Evolutionary conservation across 495 filamentous ascomycete species (phyloP).

Genomic region (Friedmanniomyces simplex): DNA sequence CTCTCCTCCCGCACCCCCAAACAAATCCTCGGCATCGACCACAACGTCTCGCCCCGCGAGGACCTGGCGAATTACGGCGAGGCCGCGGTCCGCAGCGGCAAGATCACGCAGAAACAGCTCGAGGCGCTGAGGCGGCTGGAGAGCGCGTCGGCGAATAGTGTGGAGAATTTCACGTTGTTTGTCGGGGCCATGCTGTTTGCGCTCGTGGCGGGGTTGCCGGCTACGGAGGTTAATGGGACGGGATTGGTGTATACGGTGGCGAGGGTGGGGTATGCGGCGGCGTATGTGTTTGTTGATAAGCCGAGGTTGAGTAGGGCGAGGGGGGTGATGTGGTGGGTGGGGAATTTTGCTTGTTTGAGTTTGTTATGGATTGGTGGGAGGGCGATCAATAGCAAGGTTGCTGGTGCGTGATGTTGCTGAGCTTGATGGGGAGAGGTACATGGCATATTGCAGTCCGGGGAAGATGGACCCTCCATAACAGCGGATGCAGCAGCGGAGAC

Average conservation of each 20-base stretch:
- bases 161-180: slow-evolving; percentile 42
- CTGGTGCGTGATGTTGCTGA: neutral
- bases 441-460: too few relatives aligned
- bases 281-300: slow-evolving; percentile 36
- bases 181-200: slow-evolving; percentile 22
- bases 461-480: too few relatives aligned
- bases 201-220: slow-evolving; percentile 30
- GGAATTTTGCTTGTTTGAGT: slow-evolving; percentile 35
- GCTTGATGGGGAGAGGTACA: too few relatives aligned
- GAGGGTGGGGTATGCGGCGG: slow-evolving; percentile 32
- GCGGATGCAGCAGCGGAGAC: too few relatives aligned
- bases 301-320: slow-evolving; percentile 32
- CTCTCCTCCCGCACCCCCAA: slow-evolving; percentile 38
- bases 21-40: slow-evolving; percentile 37
- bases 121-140: slow-evolving; percentile 40
- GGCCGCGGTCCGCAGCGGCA: slow-evolving; percentile 39
- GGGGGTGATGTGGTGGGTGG: slow-evolving; percentile 39
- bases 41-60: slow-evolving; percentile 39
- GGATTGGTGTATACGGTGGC: slow-evolving; percentile 38
- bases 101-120: slow-evolving; percentile 37
- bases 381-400: slow-evolving; percentile 1
- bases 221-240: slow-evolving; percentile 34
- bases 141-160: slow-evolving; percentile 38
- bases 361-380: slow-evolving; percentile 25
- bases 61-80: slow-evolving; percentile 39